Conservation (phyloP, 2,329 filamentous ascomycete genomes). For the Cladophialophora immunda region DNA sequence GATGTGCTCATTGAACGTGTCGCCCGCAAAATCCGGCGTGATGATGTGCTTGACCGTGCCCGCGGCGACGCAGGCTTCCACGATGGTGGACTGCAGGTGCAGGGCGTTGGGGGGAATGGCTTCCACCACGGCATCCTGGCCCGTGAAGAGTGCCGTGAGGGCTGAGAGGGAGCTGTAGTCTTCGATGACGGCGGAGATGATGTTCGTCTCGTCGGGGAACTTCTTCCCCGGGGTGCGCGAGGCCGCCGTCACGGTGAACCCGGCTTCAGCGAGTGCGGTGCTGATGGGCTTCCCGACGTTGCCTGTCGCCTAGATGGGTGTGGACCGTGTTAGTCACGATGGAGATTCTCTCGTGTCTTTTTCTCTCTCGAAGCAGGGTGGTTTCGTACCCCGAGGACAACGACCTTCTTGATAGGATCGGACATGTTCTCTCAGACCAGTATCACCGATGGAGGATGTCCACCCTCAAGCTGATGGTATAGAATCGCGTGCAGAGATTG, state of each 20-base stretch:
- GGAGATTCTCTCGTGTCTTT: not conserved
- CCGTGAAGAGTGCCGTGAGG: constrained; percentile 42
- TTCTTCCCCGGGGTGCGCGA: constrained; percentile 33
- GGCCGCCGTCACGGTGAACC: constrained; percentile 42
- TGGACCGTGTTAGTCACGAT: too few relatives aligned
- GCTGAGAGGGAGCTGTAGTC: constrained; percentile 40
- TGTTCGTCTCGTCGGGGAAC: constrained; percentile 34
- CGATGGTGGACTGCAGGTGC: constrained; percentile 19
- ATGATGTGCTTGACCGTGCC: constrained; percentile 29
- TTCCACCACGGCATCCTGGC: constrained; percentile 45
- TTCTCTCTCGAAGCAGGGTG: not conserved
- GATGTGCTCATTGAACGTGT: constrained; percentile 27
- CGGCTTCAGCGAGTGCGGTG: constrained; percentile 29
- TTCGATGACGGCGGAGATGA: constrained; percentile 41
- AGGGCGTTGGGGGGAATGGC: constrained; percentile 24
- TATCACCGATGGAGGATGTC: too few relatives aligned
- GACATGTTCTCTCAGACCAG: constrained; percentile 11
- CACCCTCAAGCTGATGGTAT: too few relatives aligned
- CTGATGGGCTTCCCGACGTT: constrained; percentile 27
- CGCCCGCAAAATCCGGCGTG: constrained; percentile 28
- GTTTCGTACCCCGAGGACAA: constrained; percentile 27
- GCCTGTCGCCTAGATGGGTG: constrained; percentile 20
- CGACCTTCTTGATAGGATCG: constrained; percentile 25
- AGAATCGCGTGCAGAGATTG: too few relatives aligned
- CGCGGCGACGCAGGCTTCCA: constrained; percentile 21